phyloP scores from a whole-genome alignment of 2,329 filamentous ascomycete species.

The Stachybotrys chlorohalonatus region DNA sequence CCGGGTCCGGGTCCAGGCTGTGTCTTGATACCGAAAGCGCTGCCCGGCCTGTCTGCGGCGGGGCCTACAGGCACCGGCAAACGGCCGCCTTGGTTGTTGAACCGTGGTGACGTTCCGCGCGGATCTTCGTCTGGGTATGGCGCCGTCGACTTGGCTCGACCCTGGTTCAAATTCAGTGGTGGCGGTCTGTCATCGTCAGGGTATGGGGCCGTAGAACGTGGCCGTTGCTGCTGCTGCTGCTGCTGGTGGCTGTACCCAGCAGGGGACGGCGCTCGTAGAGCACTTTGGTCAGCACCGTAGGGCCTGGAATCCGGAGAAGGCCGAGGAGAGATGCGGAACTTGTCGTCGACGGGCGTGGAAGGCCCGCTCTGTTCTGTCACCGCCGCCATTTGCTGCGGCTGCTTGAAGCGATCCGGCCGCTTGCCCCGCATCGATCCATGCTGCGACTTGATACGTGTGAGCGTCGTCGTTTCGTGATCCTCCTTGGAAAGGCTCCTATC shows the following conservation, averaged over 20 bases:
- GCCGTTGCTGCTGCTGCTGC: constrained; percentile 18
- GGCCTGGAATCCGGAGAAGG: constrained; percentile 1
- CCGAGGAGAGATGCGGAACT: constrained; percentile 6
- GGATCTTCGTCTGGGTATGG: constrained; percentile 48
- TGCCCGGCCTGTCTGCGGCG: constrained; percentile 37
- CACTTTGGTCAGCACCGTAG: constrained; percentile 2
- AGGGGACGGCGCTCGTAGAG: constrained; percentile 15
- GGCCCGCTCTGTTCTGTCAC: constrained; percentile 32
- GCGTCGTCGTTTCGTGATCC: constrained; percentile 87
- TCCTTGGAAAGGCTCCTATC: constrained; percentile 78
- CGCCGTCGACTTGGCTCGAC: constrained; percentile 33
- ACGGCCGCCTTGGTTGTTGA: constrained; percentile 38
- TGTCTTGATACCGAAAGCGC: constrained; percentile 47
- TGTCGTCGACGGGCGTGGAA: constrained; percentile 16
- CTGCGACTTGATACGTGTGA: constrained; percentile 77
- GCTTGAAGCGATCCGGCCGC: constrained; percentile 51
- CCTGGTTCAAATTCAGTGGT: constrained; percentile 34
- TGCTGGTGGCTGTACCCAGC: constrained; percentile 30
- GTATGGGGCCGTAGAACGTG: constrained; percentile 57
- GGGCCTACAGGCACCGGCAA: constrained; percentile 32
- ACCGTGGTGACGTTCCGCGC: constrained; percentile 22
- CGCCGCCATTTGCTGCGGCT: constrained; percentile 38
- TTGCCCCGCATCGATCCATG: constrained; percentile 60
- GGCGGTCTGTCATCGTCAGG: constrained; percentile 57
- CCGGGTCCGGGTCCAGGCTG: constrained; percentile 12